Percentiles rank a stretch among this genome's conserved stretches.
These are phyloP conservation scores for Ambispora gerdemannii DNA, from an alignment of 192 early-diverging fungal species.

Conservation along the genomic window DNA sequence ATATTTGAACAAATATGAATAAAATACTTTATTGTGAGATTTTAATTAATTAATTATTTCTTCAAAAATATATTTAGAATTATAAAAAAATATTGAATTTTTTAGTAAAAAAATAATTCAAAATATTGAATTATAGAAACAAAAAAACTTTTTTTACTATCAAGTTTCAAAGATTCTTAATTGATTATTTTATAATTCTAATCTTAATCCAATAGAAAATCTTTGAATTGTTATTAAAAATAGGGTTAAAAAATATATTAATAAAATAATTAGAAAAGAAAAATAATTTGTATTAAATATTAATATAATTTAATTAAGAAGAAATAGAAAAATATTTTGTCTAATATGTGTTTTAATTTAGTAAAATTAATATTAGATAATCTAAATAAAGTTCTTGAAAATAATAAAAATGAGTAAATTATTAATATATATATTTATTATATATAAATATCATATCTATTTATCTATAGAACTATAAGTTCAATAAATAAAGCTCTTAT, in stretches of 20 bases:
- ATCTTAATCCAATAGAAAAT: background rate
- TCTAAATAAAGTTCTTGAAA: too few relatives aligned
- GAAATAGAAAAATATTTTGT: background rate
- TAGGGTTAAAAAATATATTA: background rate
- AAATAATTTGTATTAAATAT: background rate
- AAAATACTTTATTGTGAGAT: too few relatives aligned
- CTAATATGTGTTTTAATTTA: background rate
- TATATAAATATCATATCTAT: background rate
- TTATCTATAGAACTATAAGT: background rate
- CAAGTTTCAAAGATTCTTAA: background rate
- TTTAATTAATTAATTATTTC: background rate
- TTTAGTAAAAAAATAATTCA: background rate
- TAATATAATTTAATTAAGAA: background rate
- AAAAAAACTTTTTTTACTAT: background rate
- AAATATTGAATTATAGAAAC: background rate
- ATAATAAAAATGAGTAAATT: too few relatives aligned
- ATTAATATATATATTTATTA: background rate
- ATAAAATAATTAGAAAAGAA: background rate
- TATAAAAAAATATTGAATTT: background rate
- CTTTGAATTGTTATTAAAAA: background rate
- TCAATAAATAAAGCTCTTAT: background rate
- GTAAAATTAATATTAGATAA: too few relatives aligned
- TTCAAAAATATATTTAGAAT: background rate
- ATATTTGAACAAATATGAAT: background rate
- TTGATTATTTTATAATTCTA: background rate